These are phyloP conservation scores for Chaetomiaceae sp. DNA, from an alignment of 2,329 filamentous ascomycete genomes.

Conservation along the genomic window DNA sequence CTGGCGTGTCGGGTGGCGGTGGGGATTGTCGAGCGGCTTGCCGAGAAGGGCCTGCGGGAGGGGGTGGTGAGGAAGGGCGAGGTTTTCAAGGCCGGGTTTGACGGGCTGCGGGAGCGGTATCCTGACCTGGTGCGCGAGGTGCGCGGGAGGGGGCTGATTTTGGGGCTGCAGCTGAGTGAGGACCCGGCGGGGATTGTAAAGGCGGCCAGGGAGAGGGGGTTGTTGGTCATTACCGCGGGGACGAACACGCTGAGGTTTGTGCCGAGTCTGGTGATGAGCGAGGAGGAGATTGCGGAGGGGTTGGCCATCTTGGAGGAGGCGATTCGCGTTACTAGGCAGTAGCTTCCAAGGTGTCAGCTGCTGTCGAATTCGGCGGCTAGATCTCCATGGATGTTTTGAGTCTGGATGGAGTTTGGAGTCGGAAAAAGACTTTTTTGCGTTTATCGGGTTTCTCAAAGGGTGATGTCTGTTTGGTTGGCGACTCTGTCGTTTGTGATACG, in stretches of 20 bases:
- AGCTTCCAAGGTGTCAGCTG: too few species aligned
- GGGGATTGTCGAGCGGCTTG: constrained; percentile 74
- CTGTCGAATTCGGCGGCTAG: constrained; percentile 1
- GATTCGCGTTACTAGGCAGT: constrained; percentile 41
- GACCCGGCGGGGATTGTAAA: constrained; percentile 73
- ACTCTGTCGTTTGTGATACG: background rate
- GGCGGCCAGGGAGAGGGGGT: constrained; percentile 78
- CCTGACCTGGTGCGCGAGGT: constrained; percentile 73
- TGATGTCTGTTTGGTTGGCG: background rate
- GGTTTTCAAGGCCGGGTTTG: constrained; percentile 47
- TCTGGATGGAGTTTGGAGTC: constrained; percentile 1
- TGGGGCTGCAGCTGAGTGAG: constrained; percentile 76
- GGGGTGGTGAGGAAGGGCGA: constrained; percentile 63
- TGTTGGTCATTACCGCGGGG: constrained; percentile 88
- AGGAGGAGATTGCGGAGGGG: constrained; percentile 74
- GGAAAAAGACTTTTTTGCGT: background rate
- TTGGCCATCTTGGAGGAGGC: constrained; percentile 70
- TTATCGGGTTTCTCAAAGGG: background rate
- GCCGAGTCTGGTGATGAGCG: constrained; percentile 75
- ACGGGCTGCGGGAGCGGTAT: constrained; percentile 44
- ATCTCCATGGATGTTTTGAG: background rate
- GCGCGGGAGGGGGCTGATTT: constrained; percentile 76
- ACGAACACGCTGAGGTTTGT: constrained; percentile 91
- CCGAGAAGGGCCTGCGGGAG: constrained; percentile 64
- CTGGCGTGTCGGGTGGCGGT: constrained; percentile 80